Evolutionary conservation across 305 asterid genomes (phyloP).

Genomic region (Caryopteris hybrid): DNA sequence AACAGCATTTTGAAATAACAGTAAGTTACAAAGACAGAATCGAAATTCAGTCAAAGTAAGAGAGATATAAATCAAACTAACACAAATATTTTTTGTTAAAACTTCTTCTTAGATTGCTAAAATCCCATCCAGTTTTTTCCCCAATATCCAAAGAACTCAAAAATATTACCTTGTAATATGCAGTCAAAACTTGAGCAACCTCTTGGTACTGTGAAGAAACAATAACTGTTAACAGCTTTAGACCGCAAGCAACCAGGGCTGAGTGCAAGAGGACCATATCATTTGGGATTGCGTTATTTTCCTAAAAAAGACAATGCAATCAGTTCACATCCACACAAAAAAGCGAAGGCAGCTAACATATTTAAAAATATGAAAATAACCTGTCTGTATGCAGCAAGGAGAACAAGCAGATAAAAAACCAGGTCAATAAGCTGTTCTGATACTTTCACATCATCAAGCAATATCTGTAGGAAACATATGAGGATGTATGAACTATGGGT

Average conservation of each 20-base stretch:
- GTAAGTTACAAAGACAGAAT: not conserved
- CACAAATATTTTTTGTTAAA: not conserved
- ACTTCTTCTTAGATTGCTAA: not conserved
- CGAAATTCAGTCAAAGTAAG: conserved; percentile 7
- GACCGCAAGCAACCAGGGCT: conserved; percentile 85
- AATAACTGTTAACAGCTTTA: conserved; percentile 64
- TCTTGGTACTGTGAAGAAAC: conserved; percentile 87
- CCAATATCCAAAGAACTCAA: not conserved
- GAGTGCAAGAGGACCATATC: conserved; percentile 88
- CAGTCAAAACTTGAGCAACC: conserved; percentile 85
- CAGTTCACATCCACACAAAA: conserved; percentile 21
- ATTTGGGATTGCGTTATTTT: conserved; percentile 45
- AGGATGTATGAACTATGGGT: conserved; percentile 8
- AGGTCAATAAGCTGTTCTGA: conserved; percentile 88
- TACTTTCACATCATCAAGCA: conserved; percentile 79
- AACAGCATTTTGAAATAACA: conserved; percentile 6
- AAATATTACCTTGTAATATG: conserved; percentile 65
- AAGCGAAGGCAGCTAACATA: not conserved
- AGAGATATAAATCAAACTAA: conserved; percentile 6
- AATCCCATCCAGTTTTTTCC: not conserved
- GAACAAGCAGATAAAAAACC: conserved; percentile 64
- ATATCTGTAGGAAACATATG: conserved; percentile 52
- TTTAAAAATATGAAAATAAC: conserved; percentile 35
- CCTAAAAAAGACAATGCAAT: conserved; percentile 33
- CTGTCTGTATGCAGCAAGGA: conserved; percentile 77